Percentiles rank a stretch among this genome's conserved stretches.
Conservation (phyloP, 768 basidiomycete genomes). For the Wakefieldia striispora region DNA sequence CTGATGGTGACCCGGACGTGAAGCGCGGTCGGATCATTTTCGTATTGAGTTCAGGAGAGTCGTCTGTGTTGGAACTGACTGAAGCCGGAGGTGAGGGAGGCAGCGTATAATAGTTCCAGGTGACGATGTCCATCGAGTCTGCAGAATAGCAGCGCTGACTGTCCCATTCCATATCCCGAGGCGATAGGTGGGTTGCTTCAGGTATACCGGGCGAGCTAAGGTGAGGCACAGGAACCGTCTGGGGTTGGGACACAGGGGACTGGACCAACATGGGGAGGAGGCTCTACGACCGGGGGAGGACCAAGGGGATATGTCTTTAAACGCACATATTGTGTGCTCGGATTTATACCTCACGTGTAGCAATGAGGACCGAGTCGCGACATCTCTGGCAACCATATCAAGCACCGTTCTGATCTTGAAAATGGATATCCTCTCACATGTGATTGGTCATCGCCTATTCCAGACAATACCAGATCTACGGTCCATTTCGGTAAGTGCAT, state of each 20-base stretch:
- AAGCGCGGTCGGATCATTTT: slow-evolving; percentile 52
- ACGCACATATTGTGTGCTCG: slow-evolving; percentile 17
- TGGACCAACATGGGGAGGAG: slow-evolving; percentile 13
- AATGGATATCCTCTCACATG: slow-evolving; percentile 31
- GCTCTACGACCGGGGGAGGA: slow-evolving; percentile 9
- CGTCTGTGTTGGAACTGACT: slow-evolving; percentile 40
- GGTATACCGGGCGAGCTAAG: slow-evolving; percentile 52
- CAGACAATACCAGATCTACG: slow-evolving; percentile 25
- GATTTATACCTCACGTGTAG: slow-evolving; percentile 35
- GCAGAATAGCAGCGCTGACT: slow-evolving; percentile 37
- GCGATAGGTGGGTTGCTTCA: slow-evolving; percentile 58
- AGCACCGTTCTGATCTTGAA: slow-evolving; percentile 33
- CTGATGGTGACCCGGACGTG: slow-evolving; percentile 42
- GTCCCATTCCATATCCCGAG: slow-evolving; percentile 49
- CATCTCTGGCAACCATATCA: slow-evolving; percentile 33
- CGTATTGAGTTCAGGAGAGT: slow-evolving; percentile 44
- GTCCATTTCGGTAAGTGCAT: slow-evolving; percentile 23
- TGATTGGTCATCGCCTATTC: slow-evolving; percentile 27
- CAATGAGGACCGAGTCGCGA: slow-evolving; percentile 24
- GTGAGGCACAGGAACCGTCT: slow-evolving; percentile 50
- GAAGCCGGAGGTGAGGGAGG: slow-evolving; percentile 51
- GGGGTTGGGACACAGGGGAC: slow-evolving; percentile 21
- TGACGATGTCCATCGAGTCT: slow-evolving; percentile 37
- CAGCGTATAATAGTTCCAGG: slow-evolving; percentile 48
- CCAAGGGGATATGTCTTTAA: slow-evolving; percentile 19